Conservation (phyloP, 352 stramenopile genomes). For the Phytophthora pini region DNA sequence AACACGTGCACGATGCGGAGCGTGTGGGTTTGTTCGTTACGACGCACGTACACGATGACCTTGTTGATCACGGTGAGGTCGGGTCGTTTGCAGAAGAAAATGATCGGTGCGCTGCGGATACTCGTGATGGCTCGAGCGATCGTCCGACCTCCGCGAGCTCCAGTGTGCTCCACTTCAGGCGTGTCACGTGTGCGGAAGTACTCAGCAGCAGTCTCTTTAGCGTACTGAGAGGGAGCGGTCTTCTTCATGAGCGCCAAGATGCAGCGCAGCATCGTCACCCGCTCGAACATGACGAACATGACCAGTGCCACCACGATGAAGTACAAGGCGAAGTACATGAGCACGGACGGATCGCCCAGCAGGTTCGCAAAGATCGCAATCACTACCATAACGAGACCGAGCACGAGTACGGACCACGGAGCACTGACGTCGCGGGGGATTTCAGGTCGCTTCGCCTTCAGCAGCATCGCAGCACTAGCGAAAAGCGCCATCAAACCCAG, state of each 20-base stretch:
- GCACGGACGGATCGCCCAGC: constrained; percentile 48
- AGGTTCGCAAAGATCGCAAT: constrained; percentile 53
- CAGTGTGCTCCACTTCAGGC: constrained; percentile 35
- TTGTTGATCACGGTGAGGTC: constrained; percentile 91
- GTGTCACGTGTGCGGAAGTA: constrained; percentile 23
- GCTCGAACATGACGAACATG: constrained; percentile 62
- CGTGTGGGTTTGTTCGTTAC: constrained; percentile 86
- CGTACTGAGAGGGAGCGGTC: constrained; percentile 38
- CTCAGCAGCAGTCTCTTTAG: constrained; percentile 41
- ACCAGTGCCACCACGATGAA: constrained; percentile 47
- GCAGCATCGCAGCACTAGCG: constrained; percentile 72
- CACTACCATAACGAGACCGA: constrained; percentile 53
- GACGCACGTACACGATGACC: constrained; percentile 85
- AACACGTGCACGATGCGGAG: constrained; percentile 85
- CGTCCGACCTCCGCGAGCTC: constrained; percentile 48
- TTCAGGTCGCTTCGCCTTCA: constrained; percentile 82
- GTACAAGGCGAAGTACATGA: constrained; percentile 63
- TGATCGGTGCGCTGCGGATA: constrained; percentile 62
- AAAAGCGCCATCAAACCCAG: constrained; percentile 86
- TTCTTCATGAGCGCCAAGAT: constrained; percentile 47
- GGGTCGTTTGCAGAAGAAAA: constrained; percentile 89
- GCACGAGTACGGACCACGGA: constrained; percentile 39
- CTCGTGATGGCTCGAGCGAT: constrained; percentile 48
- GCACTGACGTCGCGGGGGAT: constrained; percentile 72
- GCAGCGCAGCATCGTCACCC: constrained; percentile 46